Evolutionary conservation across 2,329 filamentous ascomycete species (phyloP), one percentile per base, ranked within the genome.

Genomic region (Delphinella strobiligena): DNA sequence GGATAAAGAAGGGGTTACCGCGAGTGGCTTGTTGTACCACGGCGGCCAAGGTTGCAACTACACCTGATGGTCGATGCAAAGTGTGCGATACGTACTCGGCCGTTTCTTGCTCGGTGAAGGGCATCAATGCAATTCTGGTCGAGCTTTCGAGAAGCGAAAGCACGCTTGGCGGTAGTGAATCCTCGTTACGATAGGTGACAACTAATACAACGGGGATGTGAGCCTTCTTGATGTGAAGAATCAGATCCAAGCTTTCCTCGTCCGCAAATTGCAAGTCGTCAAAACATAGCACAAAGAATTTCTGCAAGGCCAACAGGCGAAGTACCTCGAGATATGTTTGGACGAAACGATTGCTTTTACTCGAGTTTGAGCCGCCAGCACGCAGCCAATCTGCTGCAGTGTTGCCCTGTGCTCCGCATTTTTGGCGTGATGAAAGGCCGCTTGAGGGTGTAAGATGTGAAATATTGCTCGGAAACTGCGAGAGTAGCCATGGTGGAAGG

Each of bases 191-290:
- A 40, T 65, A 67, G 0, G 87, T 91, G 37, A 94, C 65, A 38
- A 93, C 78, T 19, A 93, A 68, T 15, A 89, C 77, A 63, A 94
- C 81, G 15, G 82, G 85, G 45, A 95, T 75, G 47, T 81, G 80
- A 1, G 81, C 78, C 37, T 72, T 70, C 40, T 93, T 76, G 38
- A 95, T 86, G 51, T 87, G 80, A 12, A 80, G 74, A 30, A 95
- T 80, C 38, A 95, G 67, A 42, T 93, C 85, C 35, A 91, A 63
- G 11, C 82, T 91, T 58, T 95, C 89, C 18, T 82, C 75, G 54
- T 95, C 89, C 5, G 87, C 86, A 58, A 86, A 91, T 51, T 95
- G 87, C 22, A 95, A 64, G 58, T 95, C 89, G 53, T 95, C 89
- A 19, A 95, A 63, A 50, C 80, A 87, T 50, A 94, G 79, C 53